A percentile compares a stretch with the other conserved stretches of the same genome.
phyloP scores from a whole-genome alignment of 2,329 filamentous ascomycete genomes.

The Tricladium varicosporioides region DNA sequence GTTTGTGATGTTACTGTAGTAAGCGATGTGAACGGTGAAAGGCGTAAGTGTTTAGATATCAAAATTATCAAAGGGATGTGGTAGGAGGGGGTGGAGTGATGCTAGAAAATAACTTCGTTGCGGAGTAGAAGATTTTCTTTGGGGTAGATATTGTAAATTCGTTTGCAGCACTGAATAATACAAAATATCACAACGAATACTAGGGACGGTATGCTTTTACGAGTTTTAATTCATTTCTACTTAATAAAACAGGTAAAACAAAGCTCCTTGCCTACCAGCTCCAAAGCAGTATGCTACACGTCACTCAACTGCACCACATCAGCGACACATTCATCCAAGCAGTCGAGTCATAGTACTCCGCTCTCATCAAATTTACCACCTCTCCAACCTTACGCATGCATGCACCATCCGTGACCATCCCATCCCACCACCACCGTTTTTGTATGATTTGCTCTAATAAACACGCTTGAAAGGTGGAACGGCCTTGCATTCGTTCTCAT shows the following conservation, averaged over 20 bases:
- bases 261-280: background rate
- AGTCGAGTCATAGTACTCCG: background rate
- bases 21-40: no score
- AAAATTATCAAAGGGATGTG: no score
- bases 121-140: no score
- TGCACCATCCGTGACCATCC: background rate
- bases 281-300: background rate
- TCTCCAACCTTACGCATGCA: background rate
- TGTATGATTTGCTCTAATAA: conserved; percentile 56
- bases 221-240: background rate
- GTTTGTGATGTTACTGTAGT: no score
- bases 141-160: no score
- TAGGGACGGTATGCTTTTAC: background rate
- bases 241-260: background rate
- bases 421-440: background rate
- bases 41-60: no score
- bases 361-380: background rate
- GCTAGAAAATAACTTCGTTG: no score
- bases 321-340: background rate
- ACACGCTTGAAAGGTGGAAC: conserved; percentile 96
- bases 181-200: no score
- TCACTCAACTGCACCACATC: background rate
- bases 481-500: conserved; percentile 93
- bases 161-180: no score
- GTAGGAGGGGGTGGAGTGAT: no score